Base-by-base conservation (phyloP, 1,139 yeast genomes). In the Lipomyces yarrowii region DNA sequence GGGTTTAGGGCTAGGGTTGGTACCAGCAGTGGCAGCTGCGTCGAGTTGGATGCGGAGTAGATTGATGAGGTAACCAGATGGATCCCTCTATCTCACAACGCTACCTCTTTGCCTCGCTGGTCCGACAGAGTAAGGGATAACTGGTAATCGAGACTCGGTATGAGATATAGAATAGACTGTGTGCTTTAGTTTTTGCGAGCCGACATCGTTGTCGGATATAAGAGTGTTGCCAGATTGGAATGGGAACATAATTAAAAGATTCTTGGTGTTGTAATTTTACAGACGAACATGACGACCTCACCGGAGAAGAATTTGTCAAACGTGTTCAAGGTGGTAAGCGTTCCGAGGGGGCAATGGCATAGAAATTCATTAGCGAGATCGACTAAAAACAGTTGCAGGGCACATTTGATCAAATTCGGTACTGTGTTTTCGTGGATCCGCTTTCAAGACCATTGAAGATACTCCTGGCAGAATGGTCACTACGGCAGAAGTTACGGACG, bases 381-480 rank as follows among this genome's bases (percentile, higher is more conserved):
- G 46, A 32, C 21, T 30, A 18, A 59, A 21, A 32, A 5, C 6
- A n/a, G n/a, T 30, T 21, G 11, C 7, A 67, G 69, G 69, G 68
- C 15, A 59, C 60, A 15, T 67, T 61, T 46, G 61, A 61, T 18
- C 69, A 67, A 42, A 67, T 67, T 33, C 61, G 69, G 15, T 67
- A 67, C 53, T 39, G 69, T 39, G 69, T 67, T 13, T 65, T 59
- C 52, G 65, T 60, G 37, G 69, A 67, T 62, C 68, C 68, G 21
- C 60, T 67, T 4, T 65, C 69, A 6, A 52, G 69, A 23, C 69
- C 69, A 3, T 37, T 65, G 46, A 64, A 62, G 35, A 53, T 67
- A 11, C 60, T 59, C 1, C 48, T 65, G 53, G 69, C 69, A 1
- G 68, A 67, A 52, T 67, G 69, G 69, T 56, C 68, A 32, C 56